Percentiles rank a stretch among this genome's conserved stretches.
phyloP scores from a whole-genome alignment of 1,284 basidiomycete genomes.

The Ganoderma boninense region DNA sequence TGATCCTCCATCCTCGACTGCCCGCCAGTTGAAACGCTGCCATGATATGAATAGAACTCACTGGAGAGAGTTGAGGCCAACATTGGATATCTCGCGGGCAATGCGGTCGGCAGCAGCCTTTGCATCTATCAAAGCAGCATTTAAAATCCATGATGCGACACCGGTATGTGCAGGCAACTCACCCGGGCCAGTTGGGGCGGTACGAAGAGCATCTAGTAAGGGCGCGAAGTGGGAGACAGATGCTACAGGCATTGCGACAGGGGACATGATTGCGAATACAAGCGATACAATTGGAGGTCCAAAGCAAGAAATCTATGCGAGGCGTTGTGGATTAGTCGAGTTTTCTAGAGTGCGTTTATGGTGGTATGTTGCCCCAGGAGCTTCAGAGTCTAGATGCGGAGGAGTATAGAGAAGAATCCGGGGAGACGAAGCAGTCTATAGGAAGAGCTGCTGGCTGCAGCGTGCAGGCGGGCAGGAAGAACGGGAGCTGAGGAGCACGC shows the following conservation, averaged over 20 bases:
- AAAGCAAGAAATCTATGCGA: slow-evolving; percentile 29
- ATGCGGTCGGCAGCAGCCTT: slow-evolving; percentile 83
- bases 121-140: slow-evolving; percentile 60
- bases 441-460: slow-evolving; percentile 22
- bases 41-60: slow-evolving; percentile 46
- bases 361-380: slow-evolving; percentile 17
- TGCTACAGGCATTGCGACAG: slow-evolving; percentile 57
- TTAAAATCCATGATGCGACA: background rate
- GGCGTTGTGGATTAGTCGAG: slow-evolving; percentile 30
- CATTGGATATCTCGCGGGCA: slow-evolving; percentile 72
- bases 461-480: slow-evolving; percentile 20
- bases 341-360: slow-evolving; percentile 28
- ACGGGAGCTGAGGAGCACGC: slow-evolving; percentile 17
- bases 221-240: slow-evolving; percentile 55
- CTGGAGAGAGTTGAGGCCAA: slow-evolving; percentile 70
- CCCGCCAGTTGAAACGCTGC: background rate
- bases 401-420: background rate
- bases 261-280: slow-evolving; percentile 55
- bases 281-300: slow-evolving; percentile 33
- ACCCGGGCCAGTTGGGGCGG: slow-evolving; percentile 81
- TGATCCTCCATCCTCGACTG: background rate
- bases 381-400: slow-evolving; percentile 11
- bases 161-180: slow-evolving; percentile 31
- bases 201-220: slow-evolving; percentile 68
- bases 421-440: slow-evolving; percentile 16